These are phyloP conservation scores for Malus hybrid DNA, from an alignment of 331 rosid genomes.

Conservation along the genomic window DNA sequence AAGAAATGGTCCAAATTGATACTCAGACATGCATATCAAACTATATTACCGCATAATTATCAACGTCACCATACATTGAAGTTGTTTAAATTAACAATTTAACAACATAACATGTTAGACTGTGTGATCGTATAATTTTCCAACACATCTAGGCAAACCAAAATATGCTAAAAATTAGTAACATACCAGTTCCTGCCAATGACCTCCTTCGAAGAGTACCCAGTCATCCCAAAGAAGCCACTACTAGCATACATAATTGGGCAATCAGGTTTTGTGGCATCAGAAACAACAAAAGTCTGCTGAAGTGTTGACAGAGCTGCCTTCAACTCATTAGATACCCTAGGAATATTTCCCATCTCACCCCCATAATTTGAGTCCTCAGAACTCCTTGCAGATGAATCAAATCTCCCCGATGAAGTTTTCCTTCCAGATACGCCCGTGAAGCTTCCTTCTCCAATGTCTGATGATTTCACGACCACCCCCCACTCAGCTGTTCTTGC, in stretches of 20 bases:
- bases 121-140: no score
- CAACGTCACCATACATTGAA: no score
- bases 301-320: constrained; percentile 69
- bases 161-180: not conserved
- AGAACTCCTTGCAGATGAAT: constrained; percentile 44
- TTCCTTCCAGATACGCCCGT: constrained; percentile 31
- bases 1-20: no score
- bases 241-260: constrained; percentile 93
- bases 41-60: no score
- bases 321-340: constrained; percentile 77
- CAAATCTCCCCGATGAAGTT: constrained; percentile 33
- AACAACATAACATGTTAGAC: no score
- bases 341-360: constrained; percentile 41
- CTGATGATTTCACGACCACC: constrained; percentile 48
- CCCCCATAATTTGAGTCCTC: constrained; percentile 41
- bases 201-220: constrained; percentile 76
- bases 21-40: no score
- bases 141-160: no score
- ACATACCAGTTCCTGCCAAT: constrained; percentile 90
- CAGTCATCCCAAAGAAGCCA: constrained; percentile 87
- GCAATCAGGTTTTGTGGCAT: constrained; percentile 86
- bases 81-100: no score
- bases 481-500: constrained; percentile 92
- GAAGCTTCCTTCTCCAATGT: constrained; percentile 32
- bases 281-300: constrained; percentile 94